phyloP scores from a whole-genome alignment of 495 filamentous ascomycete genomes.

The Hyaloscypha hepaticicola region DNA sequence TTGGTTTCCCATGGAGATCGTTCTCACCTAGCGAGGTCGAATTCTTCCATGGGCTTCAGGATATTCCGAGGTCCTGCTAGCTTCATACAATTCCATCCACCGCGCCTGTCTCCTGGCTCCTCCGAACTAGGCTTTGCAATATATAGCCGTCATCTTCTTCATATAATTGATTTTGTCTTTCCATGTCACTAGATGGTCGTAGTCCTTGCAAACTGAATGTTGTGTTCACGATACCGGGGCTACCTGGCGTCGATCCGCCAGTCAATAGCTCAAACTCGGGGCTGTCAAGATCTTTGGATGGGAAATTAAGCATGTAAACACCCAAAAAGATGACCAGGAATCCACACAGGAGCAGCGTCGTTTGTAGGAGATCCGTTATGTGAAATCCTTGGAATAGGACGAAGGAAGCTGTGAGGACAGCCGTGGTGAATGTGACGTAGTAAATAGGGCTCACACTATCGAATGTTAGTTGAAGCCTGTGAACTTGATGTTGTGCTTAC shows the following conservation, averaged over 20 bases:
- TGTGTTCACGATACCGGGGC: conserved; percentile 43
- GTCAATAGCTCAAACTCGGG: conserved; percentile 29
- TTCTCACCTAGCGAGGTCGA: no score
- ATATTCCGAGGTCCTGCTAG: no score
- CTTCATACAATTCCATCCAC: no score
- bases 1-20: no score
- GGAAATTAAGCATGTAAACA: conserved; percentile 93
- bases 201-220: conserved; percentile 2
- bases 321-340: conserved; percentile 95
- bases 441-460: conserved; percentile 91
- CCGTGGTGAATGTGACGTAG: conserved; percentile 97
- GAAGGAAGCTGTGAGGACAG: conserved; percentile 88
- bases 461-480: neutral
- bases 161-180: neutral
- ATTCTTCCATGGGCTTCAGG: no score
- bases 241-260: no score
- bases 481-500: conserved; percentile 49
- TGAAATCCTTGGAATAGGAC: conserved; percentile 97
- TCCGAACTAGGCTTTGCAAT: no score
- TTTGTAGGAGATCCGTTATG: conserved; percentile 86
- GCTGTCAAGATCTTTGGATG: conserved; percentile 59
- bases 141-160: no score
- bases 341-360: conserved; percentile 83
- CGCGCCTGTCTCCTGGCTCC: no score
- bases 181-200: neutral